Evolutionary conservation across 1,139 yeast species (phyloP).

Genomic region (Kodamaea anthophila): DNA sequence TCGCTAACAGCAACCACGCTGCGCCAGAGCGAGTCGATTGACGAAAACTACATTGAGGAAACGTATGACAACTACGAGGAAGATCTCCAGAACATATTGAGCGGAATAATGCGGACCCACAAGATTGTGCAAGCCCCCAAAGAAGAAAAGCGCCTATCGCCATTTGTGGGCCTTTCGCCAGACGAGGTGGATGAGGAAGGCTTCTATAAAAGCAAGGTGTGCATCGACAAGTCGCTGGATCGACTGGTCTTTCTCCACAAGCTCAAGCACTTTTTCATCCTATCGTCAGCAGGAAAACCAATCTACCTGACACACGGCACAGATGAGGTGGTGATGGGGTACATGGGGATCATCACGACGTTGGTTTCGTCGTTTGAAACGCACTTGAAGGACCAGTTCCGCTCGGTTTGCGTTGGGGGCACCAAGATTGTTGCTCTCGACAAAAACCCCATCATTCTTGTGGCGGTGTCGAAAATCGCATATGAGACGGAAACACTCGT

Average conservation of each 20-base stretch:
- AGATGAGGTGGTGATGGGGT: slow-evolving; percentile 65
- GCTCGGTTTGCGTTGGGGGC: slow-evolving; percentile 21
- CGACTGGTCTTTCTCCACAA: slow-evolving; percentile 33
- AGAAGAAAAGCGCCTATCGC: slow-evolving; percentile 2
- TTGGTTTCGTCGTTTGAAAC: slow-evolving; percentile 57
- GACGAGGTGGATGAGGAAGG: slow-evolving; percentile 8
- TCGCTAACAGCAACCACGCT: too few species aligned
- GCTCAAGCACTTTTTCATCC: slow-evolving; percentile 67
- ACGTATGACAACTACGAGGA: slow-evolving; percentile 20
- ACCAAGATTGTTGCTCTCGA: slow-evolving; percentile 56
- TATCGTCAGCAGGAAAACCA: slow-evolving; percentile 93
- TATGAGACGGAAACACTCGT: slow-evolving; percentile 20
- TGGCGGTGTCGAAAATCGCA: slow-evolving; percentile 57
- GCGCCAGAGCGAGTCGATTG: slow-evolving; percentile 6
- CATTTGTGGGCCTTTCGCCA: slow-evolving; percentile 1
- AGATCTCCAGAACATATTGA: slow-evolving; percentile 22
- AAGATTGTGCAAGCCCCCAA: slow-evolving; percentile 1
- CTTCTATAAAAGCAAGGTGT: slow-evolving; percentile 11
- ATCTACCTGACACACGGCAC: slow-evolving; percentile 77
- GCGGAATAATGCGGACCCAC: slow-evolving; percentile 17
- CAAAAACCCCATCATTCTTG: slow-evolving; percentile 64
- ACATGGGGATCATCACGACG: slow-evolving; percentile 69
- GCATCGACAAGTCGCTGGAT: slow-evolving; percentile 19
- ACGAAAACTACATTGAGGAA: slow-evolving; percentile 9
- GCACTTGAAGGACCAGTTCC: slow-evolving; percentile 26